Base-by-base conservation (phyloP, 768 basidiomycete genomes). In the Amanita pallidorosea region DNA sequence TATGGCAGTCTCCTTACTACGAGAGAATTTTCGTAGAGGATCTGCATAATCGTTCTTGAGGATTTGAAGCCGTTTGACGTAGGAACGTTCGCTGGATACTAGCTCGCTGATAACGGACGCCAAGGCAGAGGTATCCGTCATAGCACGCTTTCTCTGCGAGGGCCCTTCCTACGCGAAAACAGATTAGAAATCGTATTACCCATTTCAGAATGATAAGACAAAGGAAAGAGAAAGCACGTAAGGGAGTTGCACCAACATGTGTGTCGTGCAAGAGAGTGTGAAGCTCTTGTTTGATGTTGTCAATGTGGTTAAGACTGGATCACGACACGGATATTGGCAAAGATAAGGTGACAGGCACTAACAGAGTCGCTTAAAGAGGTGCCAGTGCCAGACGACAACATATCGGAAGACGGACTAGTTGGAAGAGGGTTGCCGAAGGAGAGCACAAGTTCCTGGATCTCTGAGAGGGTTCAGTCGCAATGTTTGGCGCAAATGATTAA, bases 41-140 rank as follows among this genome's bases (percentile, higher is more conserved):
- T 91, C 85, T 31, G 94, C 95, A 61, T 96, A 98, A 58, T 89
- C 83, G 41, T 75, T 67, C 66, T 94, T 93, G 60, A 98, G 77
- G 25, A 81, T 84, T 57, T 77, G 78, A 15, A 98, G 75, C 12
- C 90, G 80, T 56, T 76, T 80, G 54, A 96, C 83, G 63, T 98
- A 98, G 44, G 88, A 84, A 51, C 83, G 79, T 64, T 98, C 94
- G 11, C 92, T 97, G 33, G 80, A 75, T 13, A 96, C 79, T 15
- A 98, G 77, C 65, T 98, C 94, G 55, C 84, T 83, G 56, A 95
- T 75, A 51, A 88, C 77, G 44, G 88, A 83, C 27, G 74, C 67
- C 42, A 94, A 72, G 12, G 82, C 78, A 52, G 81, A 75, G 33
- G 79, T 64, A 60, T 87, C 76, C 15, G 86, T 79, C 44, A 78